Percentiles rank a stretch among this genome's conserved stretches.
These are phyloP conservation scores for Pseudomassariella vexata DNA, from an alignment of 2,329 filamentous ascomycete genomes.

Conservation along the genomic window DNA sequence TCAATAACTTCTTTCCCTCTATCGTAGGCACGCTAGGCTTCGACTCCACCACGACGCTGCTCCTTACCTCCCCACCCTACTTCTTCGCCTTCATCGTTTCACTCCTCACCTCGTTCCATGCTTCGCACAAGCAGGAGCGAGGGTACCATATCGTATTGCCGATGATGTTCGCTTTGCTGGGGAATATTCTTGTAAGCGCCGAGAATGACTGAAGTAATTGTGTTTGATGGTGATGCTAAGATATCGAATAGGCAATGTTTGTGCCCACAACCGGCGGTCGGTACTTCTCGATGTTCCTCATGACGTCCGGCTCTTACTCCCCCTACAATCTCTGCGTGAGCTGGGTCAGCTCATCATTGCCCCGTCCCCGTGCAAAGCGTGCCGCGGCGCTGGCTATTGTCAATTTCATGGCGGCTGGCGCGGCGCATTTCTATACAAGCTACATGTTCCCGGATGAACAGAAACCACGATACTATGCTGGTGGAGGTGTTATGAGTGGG, in stretches of 20 bases:
- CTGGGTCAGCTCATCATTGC: conserved; percentile 16
- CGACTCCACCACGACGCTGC: conserved; percentile 14
- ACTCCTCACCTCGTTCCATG: conserved; percentile 15
- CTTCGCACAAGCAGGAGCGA: conserved; percentile 14
- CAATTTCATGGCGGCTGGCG: conserved; percentile 17
- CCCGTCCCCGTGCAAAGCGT: conserved; percentile 16
- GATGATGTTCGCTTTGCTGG: conserved; percentile 10
- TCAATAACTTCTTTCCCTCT: conserved; percentile 15
- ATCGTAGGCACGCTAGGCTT: conserved; percentile 13
- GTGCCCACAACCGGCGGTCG: conserved; percentile 14
- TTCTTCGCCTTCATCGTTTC: conserved; percentile 12
- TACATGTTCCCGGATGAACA: conserved; percentile 25
- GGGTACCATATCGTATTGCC: conserved; percentile 17
- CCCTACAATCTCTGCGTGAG: conserved; percentile 12
- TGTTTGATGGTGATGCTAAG: too few relatives aligned
- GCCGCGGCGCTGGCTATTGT: conserved; percentile 17
- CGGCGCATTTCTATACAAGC: conserved; percentile 21
- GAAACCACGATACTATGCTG: conserved; percentile 23
- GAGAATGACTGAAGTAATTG: too few relatives aligned
- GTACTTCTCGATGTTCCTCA: conserved; percentile 17
- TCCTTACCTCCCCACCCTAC: conserved; percentile 16
- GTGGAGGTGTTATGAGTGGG: conserved; percentile 18
- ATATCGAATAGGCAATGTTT: conserved; percentile 10
- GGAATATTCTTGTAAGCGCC: conserved; percentile 6
- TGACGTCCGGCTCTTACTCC: conserved; percentile 12